phyloP scores from a whole-genome alignment of 2,329 filamentous ascomycete species.

The Pyrenophora graminea region DNA sequence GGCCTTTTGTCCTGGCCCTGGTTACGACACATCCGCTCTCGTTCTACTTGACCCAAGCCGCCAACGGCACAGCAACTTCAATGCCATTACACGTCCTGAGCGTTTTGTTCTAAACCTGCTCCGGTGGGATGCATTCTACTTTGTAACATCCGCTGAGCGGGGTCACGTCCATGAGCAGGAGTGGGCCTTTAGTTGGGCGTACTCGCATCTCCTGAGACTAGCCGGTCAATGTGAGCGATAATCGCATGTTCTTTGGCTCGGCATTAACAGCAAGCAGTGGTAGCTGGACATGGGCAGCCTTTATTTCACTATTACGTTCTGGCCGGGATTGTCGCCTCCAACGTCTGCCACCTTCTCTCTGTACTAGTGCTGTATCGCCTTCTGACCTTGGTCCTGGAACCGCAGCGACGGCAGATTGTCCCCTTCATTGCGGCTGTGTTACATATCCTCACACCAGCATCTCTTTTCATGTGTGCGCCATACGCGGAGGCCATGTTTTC shows the following conservation, averaged over 20 bases:
- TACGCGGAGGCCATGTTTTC: slow-evolving; percentile 83
- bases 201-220: slow-evolving; percentile 52
- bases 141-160: slow-evolving; percentile 63
- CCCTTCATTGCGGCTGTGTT: slow-evolving; percentile 72
- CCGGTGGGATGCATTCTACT: slow-evolving; percentile 84
- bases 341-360: slow-evolving; percentile 75
- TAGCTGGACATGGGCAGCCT: slow-evolving; percentile 16
- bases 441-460: slow-evolving; percentile 84
- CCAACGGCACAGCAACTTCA: slow-evolving; percentile 23
- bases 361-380: slow-evolving; percentile 73
- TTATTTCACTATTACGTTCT: slow-evolving; percentile 46
- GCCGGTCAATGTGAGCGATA: slow-evolving; percentile 48
- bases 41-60: slow-evolving; percentile 49
- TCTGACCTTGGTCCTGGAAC: slow-evolving; percentile 56
- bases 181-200: slow-evolving; percentile 75
- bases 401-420: slow-evolving; percentile 46
- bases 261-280: slow-evolving; percentile 43
- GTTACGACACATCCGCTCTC: slow-evolving; percentile 79
- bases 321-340: slow-evolving; percentile 69
- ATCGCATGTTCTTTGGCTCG: slow-evolving; percentile 3
- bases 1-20: slow-evolving; percentile 59
- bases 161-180: slow-evolving; percentile 79
- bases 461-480: slow-evolving; percentile 85
- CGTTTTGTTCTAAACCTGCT: slow-evolving; percentile 63
- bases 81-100: slow-evolving; percentile 19